A percentile compares a stretch with the other conserved stretches of the same genome.
phyloP scores from a whole-genome alignment of 2,329 filamentous ascomycete genomes.

The Cytospora leucostoma region DNA sequence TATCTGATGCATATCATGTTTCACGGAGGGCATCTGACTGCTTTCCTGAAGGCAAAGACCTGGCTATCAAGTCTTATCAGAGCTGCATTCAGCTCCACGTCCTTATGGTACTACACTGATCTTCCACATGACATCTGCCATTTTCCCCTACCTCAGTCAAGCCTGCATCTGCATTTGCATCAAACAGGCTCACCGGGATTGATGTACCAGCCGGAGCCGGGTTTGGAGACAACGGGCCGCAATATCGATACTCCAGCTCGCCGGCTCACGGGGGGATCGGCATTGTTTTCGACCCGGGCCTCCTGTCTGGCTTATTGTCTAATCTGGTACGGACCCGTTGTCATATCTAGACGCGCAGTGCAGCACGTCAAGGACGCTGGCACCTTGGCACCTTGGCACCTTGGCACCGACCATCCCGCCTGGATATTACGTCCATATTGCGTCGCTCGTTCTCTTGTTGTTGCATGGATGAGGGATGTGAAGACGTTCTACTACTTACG shows the following conservation, averaged over 20 bases:
- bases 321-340: constrained; percentile 9
- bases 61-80: background rate
- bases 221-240: background rate
- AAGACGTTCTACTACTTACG: too few species aligned
- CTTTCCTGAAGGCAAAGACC: background rate
- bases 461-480: too few species aligned
- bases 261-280: background rate
- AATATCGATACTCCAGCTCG: background rate
- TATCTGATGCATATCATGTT: background rate
- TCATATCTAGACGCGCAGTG: constrained; percentile 1
- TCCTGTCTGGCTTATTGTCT: background rate
- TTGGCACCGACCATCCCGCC: constrained; percentile 5
- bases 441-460: too few species aligned
- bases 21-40: background rate
- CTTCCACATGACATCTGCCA: too few species aligned
- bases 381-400: background rate
- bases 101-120: too few species aligned
- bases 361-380: constrained; percentile 10
- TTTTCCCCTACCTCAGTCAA: background rate
- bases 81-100: background rate
- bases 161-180: background rate
- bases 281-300: background rate
- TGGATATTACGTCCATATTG: background rate
- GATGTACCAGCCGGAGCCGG: background rate
- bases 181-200: background rate